Evolutionary conservation across 345 rosid species (phyloP).

Genomic region (Punica granatum): DNA sequence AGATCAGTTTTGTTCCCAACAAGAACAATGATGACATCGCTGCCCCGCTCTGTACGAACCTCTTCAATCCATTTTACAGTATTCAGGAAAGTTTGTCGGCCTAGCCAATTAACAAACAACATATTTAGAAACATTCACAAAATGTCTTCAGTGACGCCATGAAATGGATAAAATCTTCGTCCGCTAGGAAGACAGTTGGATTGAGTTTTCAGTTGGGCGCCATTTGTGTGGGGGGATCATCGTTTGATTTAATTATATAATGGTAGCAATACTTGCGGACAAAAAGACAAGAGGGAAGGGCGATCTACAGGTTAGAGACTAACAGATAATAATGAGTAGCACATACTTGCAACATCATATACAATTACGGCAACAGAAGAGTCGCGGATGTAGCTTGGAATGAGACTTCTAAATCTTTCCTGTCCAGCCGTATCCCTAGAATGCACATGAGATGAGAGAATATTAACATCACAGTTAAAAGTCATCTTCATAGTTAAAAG

Average conservation of each 20-base stretch:
- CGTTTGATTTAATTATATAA: not conserved
- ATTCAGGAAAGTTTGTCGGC: conserved; percentile 81
- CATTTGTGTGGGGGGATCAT: no score
- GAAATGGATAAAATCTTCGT: not conserved
- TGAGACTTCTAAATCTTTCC: conserved; percentile 90
- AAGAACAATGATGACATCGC: conserved; percentile 80
- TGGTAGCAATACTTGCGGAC: not conserved
- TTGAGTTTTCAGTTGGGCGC: not conserved
- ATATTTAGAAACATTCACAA: conserved; percentile 6
- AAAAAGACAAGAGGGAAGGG: not conserved
- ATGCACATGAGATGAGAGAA: not conserved
- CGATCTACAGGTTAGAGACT: not conserved
- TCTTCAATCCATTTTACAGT: conserved; percentile 91
- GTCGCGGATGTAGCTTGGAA: conserved; percentile 94
- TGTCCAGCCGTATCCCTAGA: conserved; percentile 95
- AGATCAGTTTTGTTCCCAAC: conserved; percentile 94
- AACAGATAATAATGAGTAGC: not conserved
- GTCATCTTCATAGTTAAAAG: no score
- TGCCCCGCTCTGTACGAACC: conserved; percentile 79
- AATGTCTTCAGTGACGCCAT: not conserved
- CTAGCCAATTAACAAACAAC: conserved; percentile 23
- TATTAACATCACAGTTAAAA: not conserved
- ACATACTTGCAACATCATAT: conserved; percentile 78
- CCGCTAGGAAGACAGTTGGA: not conserved
- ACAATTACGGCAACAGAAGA: conserved; percentile 93